These are phyloP conservation scores for Phytophthora vignae DNA, from an alignment of 352 stramenopile genomes.

Conservation along the genomic window DNA sequence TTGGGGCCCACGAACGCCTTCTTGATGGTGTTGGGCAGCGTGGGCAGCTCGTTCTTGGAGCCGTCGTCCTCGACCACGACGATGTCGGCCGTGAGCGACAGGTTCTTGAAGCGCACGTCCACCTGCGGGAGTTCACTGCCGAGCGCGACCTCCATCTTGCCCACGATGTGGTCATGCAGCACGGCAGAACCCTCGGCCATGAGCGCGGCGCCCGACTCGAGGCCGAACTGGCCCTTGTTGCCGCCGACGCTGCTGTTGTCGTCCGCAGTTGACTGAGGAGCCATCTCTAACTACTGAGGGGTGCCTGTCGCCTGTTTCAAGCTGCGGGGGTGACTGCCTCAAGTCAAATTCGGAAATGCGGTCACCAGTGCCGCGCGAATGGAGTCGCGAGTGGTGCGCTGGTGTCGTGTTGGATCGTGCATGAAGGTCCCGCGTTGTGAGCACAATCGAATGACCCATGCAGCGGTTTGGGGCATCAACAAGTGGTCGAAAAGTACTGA, in stretches of 20 bases:
- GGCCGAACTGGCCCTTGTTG: slow-evolving; percentile 39
- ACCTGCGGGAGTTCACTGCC: slow-evolving; percentile 48
- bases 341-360: background rate
- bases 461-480: background rate
- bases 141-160: slow-evolving; percentile 35
- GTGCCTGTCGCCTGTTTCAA: too few species aligned
- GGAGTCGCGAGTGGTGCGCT: background rate
- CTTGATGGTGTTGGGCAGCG: slow-evolving; percentile 43
- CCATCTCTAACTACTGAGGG: background rate
- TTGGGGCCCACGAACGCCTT: slow-evolving; percentile 38
- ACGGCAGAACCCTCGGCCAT: slow-evolving; percentile 45
- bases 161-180: slow-evolving; percentile 41
- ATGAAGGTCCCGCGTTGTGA: background rate
- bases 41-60: slow-evolving; percentile 38
- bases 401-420: background rate
- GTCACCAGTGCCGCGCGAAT: background rate
- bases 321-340: background rate
- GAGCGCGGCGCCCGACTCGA: slow-evolving; percentile 26
- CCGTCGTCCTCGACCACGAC: slow-evolving; percentile 27
- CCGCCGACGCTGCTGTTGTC: slow-evolving; percentile 5
- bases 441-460: background rate
- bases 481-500: background rate
- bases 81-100: slow-evolving; percentile 48
- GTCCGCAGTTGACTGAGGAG: slow-evolving; percentile 18
- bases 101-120: slow-evolving; percentile 57